A percentile compares a stretch with the other conserved stretches of the same genome.
These are phyloP conservation scores for Penicillium riverlandense DNA, from an alignment of 495 filamentous ascomycete genomes.

Conservation along the genomic window DNA sequence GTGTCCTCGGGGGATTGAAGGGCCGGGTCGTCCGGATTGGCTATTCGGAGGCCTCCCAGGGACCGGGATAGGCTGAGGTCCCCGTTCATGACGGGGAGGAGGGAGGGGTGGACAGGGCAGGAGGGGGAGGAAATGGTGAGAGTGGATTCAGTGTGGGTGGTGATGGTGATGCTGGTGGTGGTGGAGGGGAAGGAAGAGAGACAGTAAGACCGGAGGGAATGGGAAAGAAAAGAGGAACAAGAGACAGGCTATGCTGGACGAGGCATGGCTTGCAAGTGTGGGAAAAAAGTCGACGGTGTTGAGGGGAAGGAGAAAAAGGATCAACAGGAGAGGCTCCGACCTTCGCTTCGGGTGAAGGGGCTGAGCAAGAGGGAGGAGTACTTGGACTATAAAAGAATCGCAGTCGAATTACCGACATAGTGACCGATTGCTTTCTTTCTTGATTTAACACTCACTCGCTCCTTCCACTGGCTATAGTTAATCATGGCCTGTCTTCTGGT, in stretches of 20 bases:
- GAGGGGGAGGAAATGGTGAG: slow-evolving; percentile 9
- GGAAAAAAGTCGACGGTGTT: too few relatives aligned
- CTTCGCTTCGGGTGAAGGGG: slow-evolving; percentile 14
- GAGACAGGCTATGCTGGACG: background rate
- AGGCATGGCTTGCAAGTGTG: too few relatives aligned
- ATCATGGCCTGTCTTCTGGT: too few relatives aligned
- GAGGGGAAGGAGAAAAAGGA: slow-evolving; percentile 9
- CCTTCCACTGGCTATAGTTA: too few relatives aligned
- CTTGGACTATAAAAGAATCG: too few relatives aligned
- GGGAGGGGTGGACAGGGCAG: slow-evolving; percentile 2
- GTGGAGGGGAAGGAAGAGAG: slow-evolving; percentile 13
- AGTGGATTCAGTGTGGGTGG: background rate
- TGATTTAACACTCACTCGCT: too few relatives aligned
- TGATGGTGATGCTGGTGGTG: too few relatives aligned
- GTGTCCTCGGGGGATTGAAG: slow-evolving; percentile 44
- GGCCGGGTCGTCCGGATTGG: slow-evolving; percentile 85
- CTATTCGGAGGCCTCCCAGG: slow-evolving; percentile 90
- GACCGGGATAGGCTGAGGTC: slow-evolving; percentile 90
- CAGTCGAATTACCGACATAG: too few relatives aligned
- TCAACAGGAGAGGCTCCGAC: slow-evolving; percentile 14
- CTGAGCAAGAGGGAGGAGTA: slow-evolving; percentile 9
- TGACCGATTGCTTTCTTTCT: too few relatives aligned
- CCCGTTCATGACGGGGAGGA: slow-evolving; percentile 60
- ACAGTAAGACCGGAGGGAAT: slow-evolving; percentile 13
- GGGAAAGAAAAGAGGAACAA: slow-evolving; percentile 4